A percentile compares a stretch with the other conserved stretches of the same genome.
phyloP scores from a whole-genome alignment of 2,329 filamentous ascomycete species.

The Alternaria atra region DNA sequence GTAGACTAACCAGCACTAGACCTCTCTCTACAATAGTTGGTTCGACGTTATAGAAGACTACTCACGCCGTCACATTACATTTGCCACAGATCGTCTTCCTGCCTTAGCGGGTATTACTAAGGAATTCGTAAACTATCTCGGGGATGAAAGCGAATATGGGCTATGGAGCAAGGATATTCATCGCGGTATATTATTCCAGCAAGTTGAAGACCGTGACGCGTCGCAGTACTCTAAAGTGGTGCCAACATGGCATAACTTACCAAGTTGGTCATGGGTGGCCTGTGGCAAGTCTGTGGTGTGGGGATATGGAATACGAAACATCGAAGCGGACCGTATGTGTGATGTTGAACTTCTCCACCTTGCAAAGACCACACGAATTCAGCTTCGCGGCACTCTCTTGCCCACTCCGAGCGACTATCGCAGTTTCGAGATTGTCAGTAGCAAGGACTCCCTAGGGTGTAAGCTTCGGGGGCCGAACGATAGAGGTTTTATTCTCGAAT shows the following conservation, averaged over 20 bases:
- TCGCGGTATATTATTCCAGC: background rate
- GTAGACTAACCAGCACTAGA: background rate
- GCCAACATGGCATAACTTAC: background rate
- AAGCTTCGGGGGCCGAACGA: background rate
- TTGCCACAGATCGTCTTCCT: background rate
- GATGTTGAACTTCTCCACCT: no score
- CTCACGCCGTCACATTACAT: background rate
- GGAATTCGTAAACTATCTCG: background rate
- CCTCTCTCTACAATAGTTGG: background rate
- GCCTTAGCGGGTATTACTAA: background rate
- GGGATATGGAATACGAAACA: background rate
- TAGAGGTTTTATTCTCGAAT: accelerated
- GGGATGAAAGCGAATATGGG: background rate
- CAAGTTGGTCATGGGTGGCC: background rate
- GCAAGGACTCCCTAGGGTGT: no score
- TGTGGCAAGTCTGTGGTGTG: background rate
- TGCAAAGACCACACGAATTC: no score
- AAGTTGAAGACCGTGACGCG: accelerated
- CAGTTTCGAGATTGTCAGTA: no score
- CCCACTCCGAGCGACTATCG: background rate
- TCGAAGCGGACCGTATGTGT: background rate
- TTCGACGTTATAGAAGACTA: background rate
- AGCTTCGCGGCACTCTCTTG: background rate
- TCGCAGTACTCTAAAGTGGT: background rate
- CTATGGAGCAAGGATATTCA: background rate